Conservation (phyloP, 768 basidiomycete species). For the Tubosaeta brunneosetosa region DNA sequence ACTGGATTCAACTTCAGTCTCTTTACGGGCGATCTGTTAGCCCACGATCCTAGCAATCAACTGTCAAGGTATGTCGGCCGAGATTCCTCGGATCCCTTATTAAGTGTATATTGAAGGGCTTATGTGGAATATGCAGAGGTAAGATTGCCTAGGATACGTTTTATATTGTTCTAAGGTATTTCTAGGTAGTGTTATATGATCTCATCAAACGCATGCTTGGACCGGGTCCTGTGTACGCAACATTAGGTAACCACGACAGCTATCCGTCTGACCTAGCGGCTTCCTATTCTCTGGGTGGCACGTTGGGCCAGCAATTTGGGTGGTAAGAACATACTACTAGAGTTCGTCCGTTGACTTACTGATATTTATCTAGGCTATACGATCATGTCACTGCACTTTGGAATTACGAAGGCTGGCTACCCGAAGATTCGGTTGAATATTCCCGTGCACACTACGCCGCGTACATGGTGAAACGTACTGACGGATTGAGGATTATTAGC, state of each 20-base stretch:
- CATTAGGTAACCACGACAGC: conserved; percentile 74
- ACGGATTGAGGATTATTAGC: conserved; percentile 68
- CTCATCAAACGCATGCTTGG: conserved; percentile 60
- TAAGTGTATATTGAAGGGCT: conserved; percentile 34
- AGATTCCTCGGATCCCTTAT: not conserved
- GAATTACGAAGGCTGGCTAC: conserved; percentile 68
- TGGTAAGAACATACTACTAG: conserved; percentile 42
- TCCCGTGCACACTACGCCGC: conserved; percentile 69
- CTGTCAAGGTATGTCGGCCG: conserved; percentile 46
- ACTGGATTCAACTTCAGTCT: conserved; percentile 62
- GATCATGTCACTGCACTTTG: conserved; percentile 69
- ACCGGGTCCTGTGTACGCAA: conserved; percentile 68
- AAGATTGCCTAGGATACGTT: not conserved
- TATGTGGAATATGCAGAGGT: conserved; percentile 65
- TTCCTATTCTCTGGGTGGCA: conserved; percentile 51
- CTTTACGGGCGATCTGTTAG: conserved; percentile 71
- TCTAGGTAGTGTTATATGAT: conserved; percentile 59
- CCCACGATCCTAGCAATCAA: conserved; percentile 66
- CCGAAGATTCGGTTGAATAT: conserved; percentile 46
- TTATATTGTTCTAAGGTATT: conserved; percentile 5
- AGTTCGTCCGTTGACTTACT: not conserved
- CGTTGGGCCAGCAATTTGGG: conserved; percentile 56
- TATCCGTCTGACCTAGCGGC: conserved; percentile 58
- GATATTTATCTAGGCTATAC: conserved; percentile 53
- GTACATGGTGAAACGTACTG: conserved; percentile 62